Conservation (phyloP, 352 stramenopile species). For the Elongisporangium senticosum region DNA sequence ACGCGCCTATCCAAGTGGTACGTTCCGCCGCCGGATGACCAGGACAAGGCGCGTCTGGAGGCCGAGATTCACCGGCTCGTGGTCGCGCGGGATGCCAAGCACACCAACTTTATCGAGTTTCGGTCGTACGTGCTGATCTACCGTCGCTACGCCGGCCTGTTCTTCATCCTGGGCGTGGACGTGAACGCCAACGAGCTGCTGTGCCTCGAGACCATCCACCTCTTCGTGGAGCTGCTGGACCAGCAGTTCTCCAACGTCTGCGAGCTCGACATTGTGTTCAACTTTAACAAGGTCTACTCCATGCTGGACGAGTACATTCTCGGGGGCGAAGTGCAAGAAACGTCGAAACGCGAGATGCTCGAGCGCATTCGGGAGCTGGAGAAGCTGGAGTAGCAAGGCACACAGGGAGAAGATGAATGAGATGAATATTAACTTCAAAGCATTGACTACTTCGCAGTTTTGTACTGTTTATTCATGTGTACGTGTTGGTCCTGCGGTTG, state of each 20-base stretch:
- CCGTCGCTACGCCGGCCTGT: conserved; percentile 96
- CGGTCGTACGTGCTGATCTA: conserved; percentile 99
- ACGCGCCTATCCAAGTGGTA: conserved; percentile 99
- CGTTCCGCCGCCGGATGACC: conserved; percentile 75
- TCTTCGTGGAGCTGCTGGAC: conserved; percentile 98
- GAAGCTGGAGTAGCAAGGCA: conserved; percentile 72
- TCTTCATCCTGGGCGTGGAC: conserved; percentile 97
- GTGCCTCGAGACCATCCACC: conserved; percentile 97
- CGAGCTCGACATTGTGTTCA: conserved; percentile 96
- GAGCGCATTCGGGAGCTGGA: conserved; percentile 90
- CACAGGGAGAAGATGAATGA: not conserved
- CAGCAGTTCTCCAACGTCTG: conserved; percentile 99
- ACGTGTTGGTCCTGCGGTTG: too few species aligned
- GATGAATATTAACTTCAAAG: not conserved
- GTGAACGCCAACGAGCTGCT: conserved; percentile 96
- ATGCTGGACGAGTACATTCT: conserved; percentile 95
- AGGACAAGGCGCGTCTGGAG: conserved; percentile 83
- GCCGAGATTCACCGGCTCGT: conserved; percentile 89
- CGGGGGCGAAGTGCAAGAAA: conserved; percentile 91
- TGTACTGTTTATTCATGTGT: not conserved
- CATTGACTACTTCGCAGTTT: not conserved
- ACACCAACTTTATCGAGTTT: conserved; percentile 97
- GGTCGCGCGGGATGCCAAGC: conserved; percentile 82
- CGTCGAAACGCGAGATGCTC: conserved; percentile 90
- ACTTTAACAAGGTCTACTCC: conserved; percentile 95